Base-by-base conservation (phyloP, 306 rosid species). In the Hippophae rhamnoides region DNA sequence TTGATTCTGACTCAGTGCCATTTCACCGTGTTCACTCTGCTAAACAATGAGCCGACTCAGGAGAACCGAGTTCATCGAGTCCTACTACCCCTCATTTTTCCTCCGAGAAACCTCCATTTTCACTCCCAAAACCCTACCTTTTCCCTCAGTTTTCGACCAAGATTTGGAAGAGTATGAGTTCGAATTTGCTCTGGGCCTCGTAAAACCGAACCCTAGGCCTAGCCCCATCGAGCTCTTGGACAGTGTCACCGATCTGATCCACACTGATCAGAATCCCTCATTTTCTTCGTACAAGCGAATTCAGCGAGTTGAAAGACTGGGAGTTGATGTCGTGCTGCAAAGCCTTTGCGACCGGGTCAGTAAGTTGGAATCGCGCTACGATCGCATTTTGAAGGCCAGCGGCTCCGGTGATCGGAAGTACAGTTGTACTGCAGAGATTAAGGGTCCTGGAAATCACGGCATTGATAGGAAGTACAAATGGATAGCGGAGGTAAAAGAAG, bases 351-450 rank as follows among this genome's bases (percentile, higher is more conserved):
- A 88, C 65, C 79, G 90, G 31, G 95, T 92, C 13, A 23, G 80
- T 6, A 72, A 85, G 72, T 45, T 88, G 11, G 99, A 92, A 67
- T 74, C 89, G n/a, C 81, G 81, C 7, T 79, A 87, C 48, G 84
- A 90, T 27, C 84, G 87, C 48, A 69, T 82, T 10, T 76, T 73
- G 57, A 71, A 43, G 67, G 44, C 49, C 48, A 53, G 41, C 2
- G 45, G 69, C 4, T 8, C 8, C 43, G 12, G 79, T 2, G 82
- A 82, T 49, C 83, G 95, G 70, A 92, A 88, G 81, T 88, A 92
- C 81, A 82, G 82, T 10, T 85, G 80, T 88, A 86, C 89, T 53
- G 82, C 90, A 67, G 95, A 88, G 79, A 83, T 85, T 63, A 86
- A 81, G 78, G 81, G 70, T 7, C 54, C 65, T 46, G 83, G 65